Base-by-base conservation (phyloP, 2,329 filamentous ascomycete genomes). In the Talaromyces verruculosus region DNA sequence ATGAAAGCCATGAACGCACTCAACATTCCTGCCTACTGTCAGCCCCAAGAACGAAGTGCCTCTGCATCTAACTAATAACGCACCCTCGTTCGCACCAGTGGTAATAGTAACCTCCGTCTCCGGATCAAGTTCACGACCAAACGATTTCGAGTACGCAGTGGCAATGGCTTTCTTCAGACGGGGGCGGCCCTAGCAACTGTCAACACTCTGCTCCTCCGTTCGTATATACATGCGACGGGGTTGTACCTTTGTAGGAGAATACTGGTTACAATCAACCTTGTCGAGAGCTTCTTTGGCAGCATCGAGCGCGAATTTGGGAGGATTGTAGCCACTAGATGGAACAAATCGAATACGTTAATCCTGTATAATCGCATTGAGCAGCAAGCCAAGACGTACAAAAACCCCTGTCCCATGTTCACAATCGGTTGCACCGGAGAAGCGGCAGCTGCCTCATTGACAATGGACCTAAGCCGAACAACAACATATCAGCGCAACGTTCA, bases 1-100 rank as follows among this genome's bases (percentile, higher is more conserved):
- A 99, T 88, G 72, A 99, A 99, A 2, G 87, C 95, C 95, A 99
- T 98, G 75, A 99, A 98, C 0, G 93, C 95, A 75, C 91, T 94
- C 70, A 99, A 84, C 92, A 98, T 98, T 73, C 92, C 87, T 86
- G 65, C 3, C 47, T 13, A 30, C 22, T 59, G 51, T 68, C 25
- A 68, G 53, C 51, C 13, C 11, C 15, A 37, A 43, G 17, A 11
- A n/a, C n/a, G 3, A 7, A 30, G 3, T 19, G 5, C 2, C 28
- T 6, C 37, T 25, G 33, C n/a, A 6, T 37, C 2, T 33, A 35
- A 41, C 35, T 22, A 5, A 3, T 49, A 53, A 37, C 72, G 63
- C 62, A 80, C 79, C 81, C 74, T 84, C 82, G 71, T 84, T 84
- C 61, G 82, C 82, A 39, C 82, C 82, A 1, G 94, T 98, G 4